Evolutionary conservation across 116 monocot genomes (phyloP).

Genomic region (Papilionanthe hybrid): DNA sequence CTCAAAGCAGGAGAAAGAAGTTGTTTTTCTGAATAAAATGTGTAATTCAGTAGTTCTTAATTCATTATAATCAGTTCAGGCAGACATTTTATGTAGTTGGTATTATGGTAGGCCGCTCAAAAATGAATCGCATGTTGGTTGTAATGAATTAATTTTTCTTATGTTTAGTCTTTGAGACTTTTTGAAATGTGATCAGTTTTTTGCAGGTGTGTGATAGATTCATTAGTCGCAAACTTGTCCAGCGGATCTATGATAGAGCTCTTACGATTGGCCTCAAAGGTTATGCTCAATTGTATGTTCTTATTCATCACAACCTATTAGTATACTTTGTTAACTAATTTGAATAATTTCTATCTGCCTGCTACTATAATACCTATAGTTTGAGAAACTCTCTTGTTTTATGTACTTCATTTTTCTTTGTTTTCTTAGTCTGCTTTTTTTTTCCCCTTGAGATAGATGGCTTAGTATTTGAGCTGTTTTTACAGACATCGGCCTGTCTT

Average conservation of each 20-base stretch:
- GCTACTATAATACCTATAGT: background rate
- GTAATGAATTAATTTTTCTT: background rate
- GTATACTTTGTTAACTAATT: background rate
- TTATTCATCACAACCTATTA: slow-evolving; percentile 11
- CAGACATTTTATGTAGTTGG: background rate
- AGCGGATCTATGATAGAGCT: slow-evolving; percentile 76
- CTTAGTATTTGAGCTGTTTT: slow-evolving; percentile 11
- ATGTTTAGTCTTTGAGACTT: background rate
- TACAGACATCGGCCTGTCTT: slow-evolving; percentile 72
- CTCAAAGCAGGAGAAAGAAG: background rate
- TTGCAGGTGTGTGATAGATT: slow-evolving; percentile 91
- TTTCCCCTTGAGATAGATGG: background rate
- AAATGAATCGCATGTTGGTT: background rate
- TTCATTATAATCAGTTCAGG: background rate
- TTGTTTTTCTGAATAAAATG: background rate
- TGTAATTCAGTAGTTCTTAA: background rate
- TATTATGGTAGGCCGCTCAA: background rate
- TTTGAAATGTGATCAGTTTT: background rate
- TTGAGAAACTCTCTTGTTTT: background rate
- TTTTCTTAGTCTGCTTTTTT: background rate
- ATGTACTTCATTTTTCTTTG: background rate
- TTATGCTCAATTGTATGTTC: slow-evolving; percentile 87
- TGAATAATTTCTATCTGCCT: background rate
- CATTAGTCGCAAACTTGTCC: slow-evolving; percentile 74
- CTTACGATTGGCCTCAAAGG: slow-evolving; percentile 88